These are phyloP conservation scores for Penicillium crystallinum DNA, from an alignment of 495 filamentous ascomycete species.

Conservation along the genomic window DNA sequence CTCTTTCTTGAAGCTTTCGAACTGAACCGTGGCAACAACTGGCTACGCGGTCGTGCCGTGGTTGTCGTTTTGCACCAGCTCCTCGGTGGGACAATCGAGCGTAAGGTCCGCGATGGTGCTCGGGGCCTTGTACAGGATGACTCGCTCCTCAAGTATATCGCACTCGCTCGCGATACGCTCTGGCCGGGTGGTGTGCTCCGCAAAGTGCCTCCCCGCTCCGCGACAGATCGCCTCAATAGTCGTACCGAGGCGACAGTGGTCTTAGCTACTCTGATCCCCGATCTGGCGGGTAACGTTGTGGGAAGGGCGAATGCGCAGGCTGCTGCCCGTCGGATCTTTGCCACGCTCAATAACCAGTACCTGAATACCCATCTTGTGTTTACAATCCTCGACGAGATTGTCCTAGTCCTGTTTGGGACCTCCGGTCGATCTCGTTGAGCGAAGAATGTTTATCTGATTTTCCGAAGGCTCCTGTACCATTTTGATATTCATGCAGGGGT, in stretches of 20 bases:
- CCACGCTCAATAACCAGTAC: slow-evolving; percentile 68
- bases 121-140: slow-evolving; percentile 69
- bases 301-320: slow-evolving; percentile 79
- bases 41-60: slow-evolving; percentile 88
- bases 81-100: slow-evolving; percentile 82
- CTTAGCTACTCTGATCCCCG: slow-evolving; percentile 77
- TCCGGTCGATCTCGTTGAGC: slow-evolving; percentile 14
- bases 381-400: slow-evolving; percentile 72
- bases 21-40: slow-evolving; percentile 88
- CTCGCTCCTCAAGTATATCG: slow-evolving; percentile 67
- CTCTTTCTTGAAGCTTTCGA: slow-evolving; percentile 96
- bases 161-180: slow-evolving; percentile 62
- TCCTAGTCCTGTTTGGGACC: slow-evolving; percentile 64
- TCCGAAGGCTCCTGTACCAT: not conserved
- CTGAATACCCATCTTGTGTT: slow-evolving; percentile 72
- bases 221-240: slow-evolving; percentile 63
- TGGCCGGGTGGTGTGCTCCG: slow-evolving; percentile 69
- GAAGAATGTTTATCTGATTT: not conserved
- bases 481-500: not conserved
- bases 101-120: slow-evolving; percentile 80
- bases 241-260: slow-evolving; percentile 68
- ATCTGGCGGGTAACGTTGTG: slow-evolving; percentile 76
- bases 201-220: slow-evolving; percentile 47
- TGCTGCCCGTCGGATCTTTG: slow-evolving; percentile 73
- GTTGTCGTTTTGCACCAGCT: slow-evolving; percentile 74